Evolutionary conservation across 176 grass and related monocot species (phyloP).

Genomic region (Oropetium thomaeum): DNA sequence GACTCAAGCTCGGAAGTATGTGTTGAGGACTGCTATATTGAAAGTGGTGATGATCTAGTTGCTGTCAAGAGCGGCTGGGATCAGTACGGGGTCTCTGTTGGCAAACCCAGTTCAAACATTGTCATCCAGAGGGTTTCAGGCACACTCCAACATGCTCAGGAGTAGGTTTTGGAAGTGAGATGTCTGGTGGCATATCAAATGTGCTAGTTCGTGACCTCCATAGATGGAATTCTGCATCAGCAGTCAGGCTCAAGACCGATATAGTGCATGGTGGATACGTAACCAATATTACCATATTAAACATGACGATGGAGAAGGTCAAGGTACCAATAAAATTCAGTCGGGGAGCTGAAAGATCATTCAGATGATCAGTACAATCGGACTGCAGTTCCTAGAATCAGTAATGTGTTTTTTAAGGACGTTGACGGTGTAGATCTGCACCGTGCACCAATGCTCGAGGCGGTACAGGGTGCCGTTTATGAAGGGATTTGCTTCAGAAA

Average conservation of each 20-base stretch:
- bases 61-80: slow-evolving; percentile 94
- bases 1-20: slow-evolving; percentile 90
- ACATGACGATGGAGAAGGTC: slow-evolving; percentile 66
- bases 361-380: slow-evolving; percentile 47
- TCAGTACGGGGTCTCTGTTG: slow-evolving; percentile 72
- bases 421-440: slow-evolving; percentile 44
- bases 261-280: slow-evolving; percentile 76
- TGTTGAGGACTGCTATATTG: slow-evolving; percentile 79
- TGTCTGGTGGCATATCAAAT: slow-evolving; percentile 81
- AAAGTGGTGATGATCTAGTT: slow-evolving; percentile 86
- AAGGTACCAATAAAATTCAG: slow-evolving; percentile 87
- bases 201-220: slow-evolving; percentile 58
- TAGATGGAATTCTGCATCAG: slow-evolving; percentile 70
- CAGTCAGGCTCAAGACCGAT: slow-evolving; percentile 67
- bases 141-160: slow-evolving; percentile 93
- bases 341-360: slow-evolving; percentile 62
- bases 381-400: slow-evolving; percentile 49
- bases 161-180: slow-evolving; percentile 83
- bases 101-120: slow-evolving; percentile 70
- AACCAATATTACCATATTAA: slow-evolving; percentile 63
- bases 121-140: slow-evolving; percentile 71
- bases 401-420: slow-evolving; percentile 49
- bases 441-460: slow-evolving; percentile 56
- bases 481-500: slow-evolving; percentile 74
- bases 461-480: slow-evolving; percentile 55